Percentiles rank a stretch among this genome's conserved stretches.
phyloP scores from a whole-genome alignment of 129 eudicot species.

The Gnaphalium uliginosum region DNA sequence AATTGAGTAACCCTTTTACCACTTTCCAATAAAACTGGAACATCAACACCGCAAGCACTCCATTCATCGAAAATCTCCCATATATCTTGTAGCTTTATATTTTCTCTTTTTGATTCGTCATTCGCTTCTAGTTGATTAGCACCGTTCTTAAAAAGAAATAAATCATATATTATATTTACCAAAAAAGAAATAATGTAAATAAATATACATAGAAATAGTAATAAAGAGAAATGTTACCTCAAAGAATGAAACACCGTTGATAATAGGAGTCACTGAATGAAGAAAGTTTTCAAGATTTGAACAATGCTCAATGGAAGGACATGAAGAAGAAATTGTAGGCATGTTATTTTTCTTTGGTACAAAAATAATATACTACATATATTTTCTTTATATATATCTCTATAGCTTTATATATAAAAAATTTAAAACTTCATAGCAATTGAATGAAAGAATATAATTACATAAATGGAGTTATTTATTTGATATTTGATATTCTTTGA shows the following conservation, averaged over 20 bases:
- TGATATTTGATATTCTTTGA: no score
- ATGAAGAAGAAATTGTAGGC: conserved; percentile 13
- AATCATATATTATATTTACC: not conserved
- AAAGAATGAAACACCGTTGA: not conserved
- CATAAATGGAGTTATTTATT: not conserved
- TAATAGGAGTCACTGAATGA: conserved; percentile 23
- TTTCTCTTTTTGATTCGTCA: not conserved
- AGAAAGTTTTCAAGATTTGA: conserved; percentile 32
- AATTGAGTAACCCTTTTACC: conserved; percentile 35
- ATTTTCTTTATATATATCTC: not conserved
- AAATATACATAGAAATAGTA: not conserved
- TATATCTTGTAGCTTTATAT: conserved; percentile 33
- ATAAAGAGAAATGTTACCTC: not conserved
- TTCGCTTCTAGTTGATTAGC: not conserved
- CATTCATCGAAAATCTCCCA: conserved; percentile 52
- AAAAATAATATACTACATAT: not conserved
- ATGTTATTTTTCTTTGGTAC: not conserved
- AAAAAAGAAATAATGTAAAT: not conserved
- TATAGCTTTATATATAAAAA: not conserved
- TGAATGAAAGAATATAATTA: not conserved
- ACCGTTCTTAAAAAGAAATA: not conserved
- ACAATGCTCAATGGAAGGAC: not conserved
- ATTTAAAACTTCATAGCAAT: not conserved
- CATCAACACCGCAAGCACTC: conserved; percentile 49
- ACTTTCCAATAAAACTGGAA: conserved; percentile 21